Evolutionary conservation across 2,329 filamentous ascomycete species (phyloP).

Genomic region (Fusarium sambucinum): DNA sequence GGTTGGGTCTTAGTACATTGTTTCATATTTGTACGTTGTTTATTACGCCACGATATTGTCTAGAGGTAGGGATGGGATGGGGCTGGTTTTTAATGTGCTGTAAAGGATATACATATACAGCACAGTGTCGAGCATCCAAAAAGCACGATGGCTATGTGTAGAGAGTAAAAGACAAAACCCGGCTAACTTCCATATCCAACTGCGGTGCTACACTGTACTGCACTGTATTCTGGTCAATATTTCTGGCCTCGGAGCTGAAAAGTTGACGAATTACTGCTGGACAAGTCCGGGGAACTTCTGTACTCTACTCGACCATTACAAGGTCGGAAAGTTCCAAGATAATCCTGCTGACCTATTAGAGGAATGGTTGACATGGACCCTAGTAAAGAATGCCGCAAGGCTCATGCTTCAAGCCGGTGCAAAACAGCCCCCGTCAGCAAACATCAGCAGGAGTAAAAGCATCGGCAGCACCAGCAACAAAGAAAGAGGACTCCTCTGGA

Average conservation of each 20-base stretch:
- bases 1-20: constrained; percentile 9
- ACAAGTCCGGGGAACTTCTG: constrained; percentile 5
- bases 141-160: neutral
- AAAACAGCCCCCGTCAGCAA: constrained; percentile 1
- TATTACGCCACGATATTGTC: constrained; percentile 3
- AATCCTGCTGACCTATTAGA: constrained; percentile 7
- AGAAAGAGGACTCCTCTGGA: neutral
- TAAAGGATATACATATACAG: neutral
- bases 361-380: neutral
- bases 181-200: neutral
- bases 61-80: neutral
- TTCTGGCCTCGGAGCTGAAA: neutral
- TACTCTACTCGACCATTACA: neutral
- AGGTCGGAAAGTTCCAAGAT: constrained; percentile 4
- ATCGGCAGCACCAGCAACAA: neutral
- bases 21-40: constrained; percentile 18
- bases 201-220: neutral
- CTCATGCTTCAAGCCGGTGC: constrained; percentile 9
- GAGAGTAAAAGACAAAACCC: neutral
- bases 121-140: neutral
- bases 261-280: neutral
- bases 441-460: neutral
- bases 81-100: neutral
- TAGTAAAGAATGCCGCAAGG: constrained; percentile 5
- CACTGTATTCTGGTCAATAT: neutral